phyloP scores from a whole-genome alignment of 2,329 filamentous ascomycete genomes.

The Pseudopyricularia cyperi region DNA sequence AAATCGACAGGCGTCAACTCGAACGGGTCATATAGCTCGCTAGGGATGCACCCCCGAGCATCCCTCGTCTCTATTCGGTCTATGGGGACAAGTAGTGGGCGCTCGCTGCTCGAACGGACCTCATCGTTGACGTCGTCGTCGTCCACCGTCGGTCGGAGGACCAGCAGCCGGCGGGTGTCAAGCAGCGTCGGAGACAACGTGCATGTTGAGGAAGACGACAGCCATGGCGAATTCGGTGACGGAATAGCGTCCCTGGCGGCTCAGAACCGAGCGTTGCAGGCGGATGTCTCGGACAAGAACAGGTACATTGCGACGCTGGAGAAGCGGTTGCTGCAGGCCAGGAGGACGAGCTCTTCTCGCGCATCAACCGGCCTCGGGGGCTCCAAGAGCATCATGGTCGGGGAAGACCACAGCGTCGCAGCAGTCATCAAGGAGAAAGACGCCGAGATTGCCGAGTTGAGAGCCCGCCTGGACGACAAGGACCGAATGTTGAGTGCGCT shows the following conservation, averaged over 20 bases:
- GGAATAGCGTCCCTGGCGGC: slow-evolving; percentile 68
- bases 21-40: slow-evolving; percentile 56
- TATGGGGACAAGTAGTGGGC: slow-evolving; percentile 42
- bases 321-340: slow-evolving; percentile 79
- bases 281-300: slow-evolving; percentile 94
- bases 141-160: slow-evolving; percentile 44
- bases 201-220: slow-evolving; percentile 51
- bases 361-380: slow-evolving; percentile 58
- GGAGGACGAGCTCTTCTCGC: slow-evolving; percentile 78
- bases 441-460: slow-evolving; percentile 80
- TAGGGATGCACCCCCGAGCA: slow-evolving; percentile 53
- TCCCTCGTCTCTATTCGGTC: slow-evolving; percentile 32
- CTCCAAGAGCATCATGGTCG: slow-evolving; percentile 51
- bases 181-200: slow-evolving; percentile 18
- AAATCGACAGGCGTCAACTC: slow-evolving; percentile 90
- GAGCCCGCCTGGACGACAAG: slow-evolving; percentile 82
- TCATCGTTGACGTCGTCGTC: slow-evolving; percentile 53
- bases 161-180: slow-evolving; percentile 30
- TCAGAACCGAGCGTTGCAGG: slow-evolving; percentile 85
- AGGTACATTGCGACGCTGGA: slow-evolving; percentile 91
- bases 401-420: slow-evolving; percentile 66
- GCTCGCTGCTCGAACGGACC: slow-evolving; percentile 46
- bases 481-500: slow-evolving; percentile 85
- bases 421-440: slow-evolving; percentile 76
- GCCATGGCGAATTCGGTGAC: slow-evolving; percentile 70